These are phyloP conservation scores for Russula brevipes DNA, from an alignment of 768 basidiomycete species.

Conservation along the genomic window DNA sequence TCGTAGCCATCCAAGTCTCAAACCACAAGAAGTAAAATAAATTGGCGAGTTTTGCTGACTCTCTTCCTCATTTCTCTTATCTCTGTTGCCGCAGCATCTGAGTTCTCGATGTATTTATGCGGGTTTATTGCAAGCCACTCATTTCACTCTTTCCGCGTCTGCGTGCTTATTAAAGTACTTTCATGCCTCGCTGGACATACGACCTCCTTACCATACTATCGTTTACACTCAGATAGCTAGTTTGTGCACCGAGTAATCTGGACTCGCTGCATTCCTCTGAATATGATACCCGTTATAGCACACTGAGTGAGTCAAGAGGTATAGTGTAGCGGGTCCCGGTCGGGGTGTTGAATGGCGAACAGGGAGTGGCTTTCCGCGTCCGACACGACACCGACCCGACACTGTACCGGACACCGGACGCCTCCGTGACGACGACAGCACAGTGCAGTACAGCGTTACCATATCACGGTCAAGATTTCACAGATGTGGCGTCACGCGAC, in stretches of 20 bases:
- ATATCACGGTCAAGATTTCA: too few relatives aligned
- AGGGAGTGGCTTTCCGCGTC: too few relatives aligned
- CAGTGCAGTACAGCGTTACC: too few relatives aligned
- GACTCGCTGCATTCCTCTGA: background rate
- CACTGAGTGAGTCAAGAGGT: background rate
- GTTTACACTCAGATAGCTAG: conserved; percentile 6
- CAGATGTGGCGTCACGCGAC: background rate
- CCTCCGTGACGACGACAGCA: too few relatives aligned
- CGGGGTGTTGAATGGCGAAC: too few relatives aligned
- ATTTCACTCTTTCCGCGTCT: background rate
- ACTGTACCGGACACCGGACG: too few relatives aligned
- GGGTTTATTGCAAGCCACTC: conserved; percentile 8
- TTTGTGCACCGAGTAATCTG: background rate
- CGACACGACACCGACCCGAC: too few relatives aligned
- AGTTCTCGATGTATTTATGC: conserved; percentile 1
- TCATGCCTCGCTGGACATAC: conserved; percentile 6
- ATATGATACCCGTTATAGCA: conserved; percentile 18
- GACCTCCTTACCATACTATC: background rate
- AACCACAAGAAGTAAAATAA: conserved; percentile 35
- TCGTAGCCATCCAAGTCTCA: conserved; percentile 55
- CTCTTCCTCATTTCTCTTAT: background rate
- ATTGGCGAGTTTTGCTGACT: background rate
- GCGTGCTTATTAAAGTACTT: conserved; percentile 1
- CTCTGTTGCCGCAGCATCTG: background rate
- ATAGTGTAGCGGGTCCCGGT: background rate